Evolutionary conservation across 257 asterid genomes (phyloP), one percentile per base, ranked within the genome.

Genomic region (Nicotiana tomentosiformis): DNA sequence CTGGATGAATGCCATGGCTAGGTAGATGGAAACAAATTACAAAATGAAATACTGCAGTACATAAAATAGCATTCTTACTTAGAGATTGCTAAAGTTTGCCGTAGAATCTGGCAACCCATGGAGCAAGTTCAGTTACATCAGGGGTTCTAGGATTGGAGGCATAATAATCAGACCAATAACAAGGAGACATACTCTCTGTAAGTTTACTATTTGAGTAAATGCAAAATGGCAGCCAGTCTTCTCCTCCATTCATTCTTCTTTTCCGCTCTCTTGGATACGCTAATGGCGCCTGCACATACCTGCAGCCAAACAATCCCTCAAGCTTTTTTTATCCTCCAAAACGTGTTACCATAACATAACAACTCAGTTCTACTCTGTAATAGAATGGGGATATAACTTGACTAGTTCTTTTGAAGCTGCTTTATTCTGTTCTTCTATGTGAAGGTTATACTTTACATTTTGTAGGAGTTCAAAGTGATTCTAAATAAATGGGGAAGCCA

Each of bases 161-260:
- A 85, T 94, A 94, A 86, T 93, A 92, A 85, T 94, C 97, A 43
- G 94, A 90, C 97, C 98, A 93, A 80, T 88, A 92, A 80, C 96
- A 93, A 7, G 93, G 97, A 0, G 93, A 86, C 39, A 88, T 70
- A 81, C 67, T 89, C 23, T 87, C 90, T 8, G 93, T 85, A 81
- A 92, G 89, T 81, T 84, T 39, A 1, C 94, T 93, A 16, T 83
- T 80, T 0, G 88, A 57, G 86, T 88, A 91, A 43, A 94, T 77
- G 82, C 98, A 92, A 82, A 93, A 92, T 57, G 98, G 97, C 60
- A 91, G 89, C 97, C 96, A 94, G 4, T 90, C 90, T 81, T 91
- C 97, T 46, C 97, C 97, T 68, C 97, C 97, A n/a, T 92, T 94
- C 97, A 94, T 92, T 87, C 93, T 87, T 85, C 96, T 89, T 74